Evolutionary conservation across 2,329 filamentous ascomycete genomes (phyloP), one percentile per base, ranked within the genome.

Genomic region (Paracamarosporium sp.): DNA sequence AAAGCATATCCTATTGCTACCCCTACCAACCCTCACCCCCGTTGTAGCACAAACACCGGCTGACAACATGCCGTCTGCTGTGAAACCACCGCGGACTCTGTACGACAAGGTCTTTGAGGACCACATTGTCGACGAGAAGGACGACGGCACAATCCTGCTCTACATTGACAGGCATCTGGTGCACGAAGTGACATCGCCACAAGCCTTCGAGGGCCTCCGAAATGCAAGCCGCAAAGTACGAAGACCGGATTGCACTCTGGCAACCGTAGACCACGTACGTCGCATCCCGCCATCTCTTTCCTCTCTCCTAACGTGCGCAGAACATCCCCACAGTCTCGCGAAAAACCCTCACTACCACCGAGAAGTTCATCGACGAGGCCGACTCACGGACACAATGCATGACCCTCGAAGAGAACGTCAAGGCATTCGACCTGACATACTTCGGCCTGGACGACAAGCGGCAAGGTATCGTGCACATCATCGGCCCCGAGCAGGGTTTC

Each of bases 121-220:
- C 81, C 95, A 99, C 79, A 90, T 98, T 71, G 93, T 99, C 74
- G 92, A 97, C 73, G 91, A 96, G 86, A 92, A 93, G 85, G 87
- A 92, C 55, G 94, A 98, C 80, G 94, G 94, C 79, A 97, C 93
- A 57, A 84, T 96, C 70, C 82, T 97, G 64, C 85, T 98, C 58
- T 98, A 98, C 78, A 98, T 98, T 75, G 92, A 96, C 81, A 87
- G 95, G 78, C 95, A 99, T 84, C 85, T 99, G 62, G 93, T 98
- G 61, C 95, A 99, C 78, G 95, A 99, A 84, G 95, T 99, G 76
- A 99, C 95, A 70, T 97, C 94, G 70, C 95, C 95, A 63, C 95
- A 98, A 92, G 95, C 95, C 46, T 99, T 98, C 72, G 95, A 99
- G 78, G 94, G 94, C 50, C 86, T 98, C 53, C 90, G 90, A 77